These are phyloP conservation scores for Acacia acuminata DNA, from an alignment of 306 rosid genomes.

Conservation along the genomic window DNA sequence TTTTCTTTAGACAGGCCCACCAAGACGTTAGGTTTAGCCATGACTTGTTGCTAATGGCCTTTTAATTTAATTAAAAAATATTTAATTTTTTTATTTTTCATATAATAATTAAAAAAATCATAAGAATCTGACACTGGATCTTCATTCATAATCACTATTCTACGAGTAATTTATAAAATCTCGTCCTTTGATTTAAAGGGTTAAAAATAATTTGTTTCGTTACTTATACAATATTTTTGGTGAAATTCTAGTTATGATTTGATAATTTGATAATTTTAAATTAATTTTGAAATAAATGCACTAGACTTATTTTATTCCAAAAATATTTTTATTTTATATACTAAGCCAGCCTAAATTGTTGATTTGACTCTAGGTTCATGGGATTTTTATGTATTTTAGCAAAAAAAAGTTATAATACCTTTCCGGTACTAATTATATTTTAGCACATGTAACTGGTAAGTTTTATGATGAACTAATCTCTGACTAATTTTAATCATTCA, in stretches of 20 bases:
- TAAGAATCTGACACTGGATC: not conserved
- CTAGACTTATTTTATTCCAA: not conserved
- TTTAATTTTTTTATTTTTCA: not conserved
- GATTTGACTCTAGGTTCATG: too few species aligned
- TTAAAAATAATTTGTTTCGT: too few species aligned
- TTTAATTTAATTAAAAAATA: not conserved
- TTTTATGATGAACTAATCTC: not conserved
- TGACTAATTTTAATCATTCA: not conserved
- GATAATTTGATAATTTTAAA: not conserved
- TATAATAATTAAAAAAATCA: too few species aligned
- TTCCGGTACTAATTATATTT: too few species aligned
- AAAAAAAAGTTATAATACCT: too few species aligned
- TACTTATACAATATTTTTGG: not conserved
- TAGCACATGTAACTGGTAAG: too few species aligned
- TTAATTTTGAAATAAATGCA: too few species aligned
- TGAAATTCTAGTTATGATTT: not conserved
- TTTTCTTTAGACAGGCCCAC: not conserved
- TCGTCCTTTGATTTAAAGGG: too few species aligned
- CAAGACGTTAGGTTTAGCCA: not conserved
- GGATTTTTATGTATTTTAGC: too few species aligned
- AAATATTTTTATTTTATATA: too few species aligned
- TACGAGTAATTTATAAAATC: too few species aligned
- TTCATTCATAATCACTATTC: not conserved
- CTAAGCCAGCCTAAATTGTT: not conserved
- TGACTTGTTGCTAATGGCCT: not conserved